Percentiles rank a stretch among this genome's conserved stretches.
These are phyloP conservation scores for Trypanosoma conorhini DNA, from an alignment of 208 protist species.

Conservation along the genomic window DNA sequence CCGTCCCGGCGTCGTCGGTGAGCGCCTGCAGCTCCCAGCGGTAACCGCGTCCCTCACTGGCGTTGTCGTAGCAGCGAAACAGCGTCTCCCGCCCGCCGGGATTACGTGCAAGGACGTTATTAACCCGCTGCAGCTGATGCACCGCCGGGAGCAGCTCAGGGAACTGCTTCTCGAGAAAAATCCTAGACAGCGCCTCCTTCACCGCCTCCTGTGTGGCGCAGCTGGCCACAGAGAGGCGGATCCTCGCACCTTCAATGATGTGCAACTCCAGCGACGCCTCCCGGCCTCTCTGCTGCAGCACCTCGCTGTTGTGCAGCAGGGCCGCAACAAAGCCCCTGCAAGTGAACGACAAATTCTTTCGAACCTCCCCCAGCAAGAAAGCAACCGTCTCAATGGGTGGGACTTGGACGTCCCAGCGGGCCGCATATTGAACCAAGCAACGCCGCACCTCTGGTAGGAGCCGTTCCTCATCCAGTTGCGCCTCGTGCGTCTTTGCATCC, in stretches of 20 bases:
- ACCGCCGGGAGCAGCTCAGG: constrained; percentile 11
- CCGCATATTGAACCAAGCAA: constrained; percentile 20
- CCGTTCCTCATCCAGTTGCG: not conserved
- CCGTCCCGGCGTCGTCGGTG: not conserved
- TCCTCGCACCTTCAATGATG: constrained; percentile 14
- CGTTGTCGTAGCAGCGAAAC: constrained; percentile 16
- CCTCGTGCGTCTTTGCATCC: constrained; percentile 15
- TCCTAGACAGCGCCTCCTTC: constrained; percentile 13
- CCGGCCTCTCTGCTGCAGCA: not conserved
- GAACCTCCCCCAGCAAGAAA: constrained; percentile 13
- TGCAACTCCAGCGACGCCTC: constrained; percentile 15
- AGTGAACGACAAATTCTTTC: constrained; percentile 7
- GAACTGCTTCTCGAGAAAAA: constrained; percentile 27
- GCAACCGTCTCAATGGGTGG: constrained; percentile 3
- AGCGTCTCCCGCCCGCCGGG: not conserved
- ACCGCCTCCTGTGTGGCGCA: too few relatives aligned
- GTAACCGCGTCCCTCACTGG: not conserved
- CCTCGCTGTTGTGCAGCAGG: constrained; percentile 23
- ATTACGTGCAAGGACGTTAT: constrained; percentile 2
- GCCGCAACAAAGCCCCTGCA: constrained; percentile 9
- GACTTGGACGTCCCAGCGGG: not conserved
- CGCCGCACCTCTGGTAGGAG: constrained; percentile 10
- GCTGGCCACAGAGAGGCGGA: constrained; percentile 3
- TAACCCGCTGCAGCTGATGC: constrained; percentile 2
- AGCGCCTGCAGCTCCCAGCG: constrained; percentile 21